Conservation (phyloP, 495 filamentous ascomycete genomes). For the Achaetomiella virescens region DNA sequence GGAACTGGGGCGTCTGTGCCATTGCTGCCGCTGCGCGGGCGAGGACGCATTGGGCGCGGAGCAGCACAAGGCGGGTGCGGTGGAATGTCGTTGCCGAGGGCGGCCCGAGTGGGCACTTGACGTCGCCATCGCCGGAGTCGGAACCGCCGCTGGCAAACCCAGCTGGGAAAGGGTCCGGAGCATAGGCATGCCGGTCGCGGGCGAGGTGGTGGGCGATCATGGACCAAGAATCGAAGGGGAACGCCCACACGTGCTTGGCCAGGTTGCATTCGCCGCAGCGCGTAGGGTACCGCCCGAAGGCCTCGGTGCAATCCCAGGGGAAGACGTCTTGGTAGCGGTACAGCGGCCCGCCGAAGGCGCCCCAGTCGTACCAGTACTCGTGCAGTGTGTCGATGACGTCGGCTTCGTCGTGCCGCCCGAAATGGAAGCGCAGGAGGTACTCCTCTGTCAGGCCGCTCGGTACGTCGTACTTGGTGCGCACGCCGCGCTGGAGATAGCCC, state of each 20-base stretch:
- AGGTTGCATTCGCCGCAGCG: conserved; percentile 40
- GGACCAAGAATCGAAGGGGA: conserved; percentile 42
- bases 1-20: conserved; percentile 24
- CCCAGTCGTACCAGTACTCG: conserved; percentile 45
- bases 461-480: conserved; percentile 37
- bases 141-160: too few relatives aligned
- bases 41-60: conserved; percentile 27
- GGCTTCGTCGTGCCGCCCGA: too few relatives aligned
- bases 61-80: conserved; percentile 29
- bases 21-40: conserved; percentile 30
- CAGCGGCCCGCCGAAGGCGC: conserved; percentile 30
- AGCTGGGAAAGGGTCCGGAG: too few relatives aligned
- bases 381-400: conserved; percentile 37
- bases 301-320: conserved; percentile 44
- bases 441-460: conserved; percentile 38
- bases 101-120: neutral
- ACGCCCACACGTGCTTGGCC: conserved; percentile 39
- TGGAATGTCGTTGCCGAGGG: conserved; percentile 15
- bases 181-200: conserved; percentile 28
- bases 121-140: too few relatives aligned
- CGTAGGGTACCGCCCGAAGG: conserved; percentile 29
- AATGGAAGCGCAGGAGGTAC: conserved; percentile 37
- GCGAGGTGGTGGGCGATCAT: conserved; percentile 31
- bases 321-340: conserved; percentile 39
- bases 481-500: conserved; percentile 9